phyloP scores from a whole-genome alignment of 371 early-diverging fungal species.

The Cladochytrium tenue region DNA sequence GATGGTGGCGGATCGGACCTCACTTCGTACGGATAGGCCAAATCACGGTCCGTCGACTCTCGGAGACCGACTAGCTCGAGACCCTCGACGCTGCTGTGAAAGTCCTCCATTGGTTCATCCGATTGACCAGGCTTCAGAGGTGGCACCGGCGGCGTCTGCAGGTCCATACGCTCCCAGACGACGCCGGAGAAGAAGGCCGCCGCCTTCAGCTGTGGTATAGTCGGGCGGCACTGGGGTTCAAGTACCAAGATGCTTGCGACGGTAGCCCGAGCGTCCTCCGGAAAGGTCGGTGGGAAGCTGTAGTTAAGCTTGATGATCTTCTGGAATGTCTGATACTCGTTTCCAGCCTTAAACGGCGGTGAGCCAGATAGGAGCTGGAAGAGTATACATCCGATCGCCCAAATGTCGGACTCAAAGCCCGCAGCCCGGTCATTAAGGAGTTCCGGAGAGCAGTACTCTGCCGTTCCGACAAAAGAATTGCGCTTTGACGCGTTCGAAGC shows the following conservation, averaged over 20 bases:
- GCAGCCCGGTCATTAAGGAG: slow-evolving; percentile 84
- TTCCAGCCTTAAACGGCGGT: slow-evolving; percentile 94
- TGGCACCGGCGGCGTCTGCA: too few relatives aligned
- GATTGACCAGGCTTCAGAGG: too few relatives aligned
- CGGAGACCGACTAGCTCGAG: too few relatives aligned
- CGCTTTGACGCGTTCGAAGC: too few relatives aligned
- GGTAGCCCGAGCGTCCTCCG: slow-evolving; percentile 67
- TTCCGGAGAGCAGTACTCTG: too few relatives aligned
- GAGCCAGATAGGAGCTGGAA: slow-evolving; percentile 91
- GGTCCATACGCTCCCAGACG: too few relatives aligned
- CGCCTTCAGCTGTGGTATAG: slow-evolving; percentile 18
- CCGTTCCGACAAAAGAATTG: too few relatives aligned
- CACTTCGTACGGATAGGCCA: too few relatives aligned
- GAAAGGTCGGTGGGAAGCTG: slow-evolving; percentile 73
- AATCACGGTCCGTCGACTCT: too few relatives aligned
- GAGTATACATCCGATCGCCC: slow-evolving; percentile 98
- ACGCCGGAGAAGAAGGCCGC: slow-evolving; percentile 42
- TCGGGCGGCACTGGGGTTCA: slow-evolving; percentile 69
- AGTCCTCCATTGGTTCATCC: too few relatives aligned
- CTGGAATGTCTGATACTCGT: slow-evolving; percentile 95
- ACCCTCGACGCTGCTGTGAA: too few relatives aligned
- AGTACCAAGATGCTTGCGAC: slow-evolving; percentile 71
- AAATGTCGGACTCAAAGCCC: slow-evolving; percentile 84
- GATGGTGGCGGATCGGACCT: too few relatives aligned
- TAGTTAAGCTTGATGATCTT: slow-evolving; percentile 87